These are phyloP conservation scores for Calonectria hongkongensis DNA, from an alignment of 2,329 filamentous ascomycete genomes.

Conservation along the genomic window DNA sequence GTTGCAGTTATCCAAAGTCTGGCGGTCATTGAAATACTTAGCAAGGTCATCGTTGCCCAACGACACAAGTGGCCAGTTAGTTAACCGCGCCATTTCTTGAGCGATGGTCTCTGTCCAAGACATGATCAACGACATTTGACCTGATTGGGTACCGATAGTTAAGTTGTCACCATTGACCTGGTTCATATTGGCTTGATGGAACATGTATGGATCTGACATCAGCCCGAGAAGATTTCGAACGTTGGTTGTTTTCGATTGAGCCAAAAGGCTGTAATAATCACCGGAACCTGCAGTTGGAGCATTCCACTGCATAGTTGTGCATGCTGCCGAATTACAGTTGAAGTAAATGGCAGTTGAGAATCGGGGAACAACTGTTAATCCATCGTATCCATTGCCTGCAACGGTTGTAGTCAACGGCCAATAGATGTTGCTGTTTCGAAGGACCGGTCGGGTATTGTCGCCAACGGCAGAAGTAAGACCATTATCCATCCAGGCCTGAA, in stretches of 20 bases:
- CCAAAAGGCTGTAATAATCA: constrained; percentile 33
- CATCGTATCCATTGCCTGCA: constrained; percentile 41
- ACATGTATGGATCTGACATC: constrained; percentile 46
- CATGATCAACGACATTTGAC: constrained; percentile 43
- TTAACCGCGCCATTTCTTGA: constrained; percentile 43
- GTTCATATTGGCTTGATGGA: constrained; percentile 47
- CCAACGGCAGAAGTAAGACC: constrained; percentile 41
- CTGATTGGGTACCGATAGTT: constrained; percentile 40
- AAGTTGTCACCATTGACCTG: constrained; percentile 24
- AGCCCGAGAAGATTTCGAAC: constrained; percentile 39
- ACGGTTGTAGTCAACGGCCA: constrained; percentile 44
- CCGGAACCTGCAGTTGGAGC: constrained; percentile 14
- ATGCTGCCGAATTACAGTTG: constrained; percentile 43
- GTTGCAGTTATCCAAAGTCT: constrained; percentile 40
- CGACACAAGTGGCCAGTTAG: constrained; percentile 43
- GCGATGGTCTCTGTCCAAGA: constrained; percentile 45
- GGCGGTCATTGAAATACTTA: constrained; percentile 42
- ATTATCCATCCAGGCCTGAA: constrained; percentile 45
- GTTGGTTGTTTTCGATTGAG: constrained; percentile 40
- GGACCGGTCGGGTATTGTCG: constrained; percentile 43
- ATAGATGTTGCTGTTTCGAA: constrained; percentile 35
- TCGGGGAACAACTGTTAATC: constrained; percentile 42
- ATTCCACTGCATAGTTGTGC: constrained; percentile 42
- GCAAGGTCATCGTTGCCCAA: constrained; percentile 45
- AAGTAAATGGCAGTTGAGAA: constrained; percentile 45